A percentile compares a stretch with the other conserved stretches of the same genome.
These are phyloP conservation scores for Pythium grandisporangium DNA, from an alignment of 352 stramenopile species.

Conservation along the genomic window DNA sequence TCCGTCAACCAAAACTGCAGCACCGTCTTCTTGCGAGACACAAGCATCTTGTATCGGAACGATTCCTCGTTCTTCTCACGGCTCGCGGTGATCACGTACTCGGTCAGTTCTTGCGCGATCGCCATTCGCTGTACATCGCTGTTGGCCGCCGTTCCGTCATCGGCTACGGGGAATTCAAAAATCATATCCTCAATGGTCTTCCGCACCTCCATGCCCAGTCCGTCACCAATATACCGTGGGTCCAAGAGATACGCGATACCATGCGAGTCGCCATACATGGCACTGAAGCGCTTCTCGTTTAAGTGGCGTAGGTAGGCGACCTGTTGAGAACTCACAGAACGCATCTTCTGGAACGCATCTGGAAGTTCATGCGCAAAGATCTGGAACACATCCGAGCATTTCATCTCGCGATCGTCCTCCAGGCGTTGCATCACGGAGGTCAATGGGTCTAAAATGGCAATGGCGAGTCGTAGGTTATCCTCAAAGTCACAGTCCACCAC, in stretches of 20 bases:
- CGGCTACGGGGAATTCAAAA: constrained; percentile 10
- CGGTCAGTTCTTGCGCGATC: constrained; percentile 21
- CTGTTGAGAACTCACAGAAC: constrained; percentile 4
- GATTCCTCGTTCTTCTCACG: constrained; percentile 7
- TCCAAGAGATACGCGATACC: constrained; percentile 21
- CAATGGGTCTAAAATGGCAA: constrained; percentile 14
- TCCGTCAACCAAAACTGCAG: constrained; percentile 26
- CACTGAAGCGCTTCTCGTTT: constrained; percentile 17
- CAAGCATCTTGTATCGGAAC: constrained; percentile 21
- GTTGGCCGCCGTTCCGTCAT: background rate
- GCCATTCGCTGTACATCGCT: constrained; percentile 9
- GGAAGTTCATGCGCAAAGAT: constrained; percentile 18
- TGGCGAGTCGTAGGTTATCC: constrained; percentile 9
- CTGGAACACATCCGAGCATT: constrained; percentile 21
- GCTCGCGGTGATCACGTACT: constrained; percentile 20
- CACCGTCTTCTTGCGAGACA: constrained; percentile 19
- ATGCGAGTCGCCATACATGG: constrained; percentile 14
- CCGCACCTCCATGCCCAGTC: constrained; percentile 20
- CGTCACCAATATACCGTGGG: constrained; percentile 27
- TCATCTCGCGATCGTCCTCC: constrained; percentile 2
- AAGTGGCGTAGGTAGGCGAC: constrained; percentile 6
- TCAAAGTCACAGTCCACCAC: background rate
- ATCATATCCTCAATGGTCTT: constrained; percentile 25
- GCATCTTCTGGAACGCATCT: constrained; percentile 5
- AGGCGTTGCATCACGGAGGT: constrained; percentile 1